Evolutionary conservation across 2,329 filamentous ascomycete species (phyloP), one percentile per base, ranked within the genome.

Genomic region (Aspergillus neotritici): DNA sequence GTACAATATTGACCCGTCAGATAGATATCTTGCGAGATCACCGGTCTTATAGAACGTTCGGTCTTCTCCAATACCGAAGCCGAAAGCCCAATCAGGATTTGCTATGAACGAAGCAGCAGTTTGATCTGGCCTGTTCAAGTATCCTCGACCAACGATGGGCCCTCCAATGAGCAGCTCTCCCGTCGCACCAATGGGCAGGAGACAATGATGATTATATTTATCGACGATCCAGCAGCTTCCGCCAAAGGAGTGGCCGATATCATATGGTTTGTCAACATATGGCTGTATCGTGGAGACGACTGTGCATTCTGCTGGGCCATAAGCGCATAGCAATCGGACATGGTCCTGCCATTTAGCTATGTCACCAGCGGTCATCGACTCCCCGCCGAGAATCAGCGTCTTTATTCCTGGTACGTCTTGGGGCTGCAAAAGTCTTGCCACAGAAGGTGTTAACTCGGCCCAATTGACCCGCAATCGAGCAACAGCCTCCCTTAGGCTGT

Each of bases 381-480:
- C 67, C 8, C 65, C 67, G 10, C 62, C 63, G 15, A 70, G 49
- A 3, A 56, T 53, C 28, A 73, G 44, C 1, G 52, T 55, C 14
- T 58, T 63, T 4, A 73, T 52, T 3, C 53, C 59, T 9, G 63
- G 64, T 5, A 70, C 58, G 12, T 66, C 61, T n/a, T 52, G 48
- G 3, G 63, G 65, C 12, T 57, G 49, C 11, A 69, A 49, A 11
- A 66, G 53, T 7, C 58, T 52, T 0, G 77, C 77, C n/a, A 82
- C 67, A 0, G 75, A 66, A 1, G 77, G 73, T 0, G 79, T 82
- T 58, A 82, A 71, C 54, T 77, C 74, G 0, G 69, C 72, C 68
- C 68, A 74, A 25, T 68, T 75, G 14, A 73, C 71, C 5, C 68
- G 56, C 65, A 76, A 73, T 0, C 64, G 52, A 3, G 67, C 63